Percentiles rank a stretch among this genome's conserved stretches.
Evolutionary conservation across 345 rosid species (phyloP).

Genomic region (Cardiospermum halicacabum): DNA sequence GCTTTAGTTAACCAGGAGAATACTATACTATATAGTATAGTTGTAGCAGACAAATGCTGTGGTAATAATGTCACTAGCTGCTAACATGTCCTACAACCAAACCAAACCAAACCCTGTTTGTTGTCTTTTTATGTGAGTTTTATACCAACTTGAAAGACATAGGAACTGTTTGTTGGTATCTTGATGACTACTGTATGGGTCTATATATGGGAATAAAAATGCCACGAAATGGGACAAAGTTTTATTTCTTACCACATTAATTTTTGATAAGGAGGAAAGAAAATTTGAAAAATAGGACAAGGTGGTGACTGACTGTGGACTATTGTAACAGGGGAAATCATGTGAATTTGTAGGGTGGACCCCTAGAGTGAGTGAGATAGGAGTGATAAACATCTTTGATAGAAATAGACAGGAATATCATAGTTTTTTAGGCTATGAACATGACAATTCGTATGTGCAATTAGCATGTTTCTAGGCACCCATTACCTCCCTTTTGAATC

Average conservation of each 20-base stretch:
- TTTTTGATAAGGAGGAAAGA: not conserved
- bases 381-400: conserved; percentile 17
- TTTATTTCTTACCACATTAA: not conserved
- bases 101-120: too few species aligned
- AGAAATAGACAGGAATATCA: not conserved
- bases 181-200: too few species aligned
- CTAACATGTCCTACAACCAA: too few species aligned
- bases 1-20: too few species aligned
- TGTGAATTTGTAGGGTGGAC: conserved; percentile 32
- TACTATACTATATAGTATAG: too few species aligned
- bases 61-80: too few species aligned
- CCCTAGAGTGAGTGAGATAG: conserved; percentile 5
- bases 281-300: not conserved
- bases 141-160: too few species aligned
- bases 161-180: too few species aligned
- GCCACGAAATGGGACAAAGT: conserved; percentile 2
- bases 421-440: conserved; percentile 2
- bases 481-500: not conserved
- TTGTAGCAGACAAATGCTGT: too few species aligned
- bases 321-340: not conserved
- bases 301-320: not conserved
- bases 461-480: conserved; percentile 20
- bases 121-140: too few species aligned
- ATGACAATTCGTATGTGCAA: conserved; percentile 24
- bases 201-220: not conserved